These are phyloP conservation scores for Reutealis trisperma DNA, from an alignment of 345 rosid species.

Conservation along the genomic window DNA sequence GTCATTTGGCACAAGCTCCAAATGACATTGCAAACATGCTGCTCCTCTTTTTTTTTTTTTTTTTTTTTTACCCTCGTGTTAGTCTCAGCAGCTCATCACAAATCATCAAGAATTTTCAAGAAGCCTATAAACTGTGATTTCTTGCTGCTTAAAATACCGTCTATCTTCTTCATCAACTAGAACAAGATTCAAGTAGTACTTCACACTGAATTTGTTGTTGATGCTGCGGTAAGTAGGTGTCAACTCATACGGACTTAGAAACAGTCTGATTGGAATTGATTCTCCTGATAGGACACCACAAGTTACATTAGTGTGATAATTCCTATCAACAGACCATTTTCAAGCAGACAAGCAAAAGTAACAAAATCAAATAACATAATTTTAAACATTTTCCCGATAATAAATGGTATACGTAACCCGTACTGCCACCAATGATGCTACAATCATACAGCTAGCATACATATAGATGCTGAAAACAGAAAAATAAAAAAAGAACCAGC, in stretches of 20 bases:
- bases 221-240: conserved; percentile 93
- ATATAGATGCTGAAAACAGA: neutral
- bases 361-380: neutral
- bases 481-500: too few species aligned
- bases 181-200: conserved; percentile 92
- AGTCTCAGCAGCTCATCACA: neutral
- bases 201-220: conserved; percentile 96
- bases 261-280: conserved; percentile 94
- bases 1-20: neutral
- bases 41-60: neutral
- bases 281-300: conserved; percentile 53
- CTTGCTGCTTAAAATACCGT: conserved; percentile 96
- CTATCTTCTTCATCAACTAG: conserved; percentile 98
- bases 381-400: neutral
- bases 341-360: neutral
- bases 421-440: neutral
- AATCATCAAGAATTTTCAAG: conserved; percentile 55
- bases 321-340: neutral
- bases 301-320: neutral
- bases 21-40: neutral
- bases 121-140: conserved; percentile 83
- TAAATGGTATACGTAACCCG: neutral
- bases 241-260: conserved; percentile 90
- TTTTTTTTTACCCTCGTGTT: too few species aligned
- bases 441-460: neutral